Conservation (phyloP, 306 rosid species). For the Medicago arabica region DNA sequence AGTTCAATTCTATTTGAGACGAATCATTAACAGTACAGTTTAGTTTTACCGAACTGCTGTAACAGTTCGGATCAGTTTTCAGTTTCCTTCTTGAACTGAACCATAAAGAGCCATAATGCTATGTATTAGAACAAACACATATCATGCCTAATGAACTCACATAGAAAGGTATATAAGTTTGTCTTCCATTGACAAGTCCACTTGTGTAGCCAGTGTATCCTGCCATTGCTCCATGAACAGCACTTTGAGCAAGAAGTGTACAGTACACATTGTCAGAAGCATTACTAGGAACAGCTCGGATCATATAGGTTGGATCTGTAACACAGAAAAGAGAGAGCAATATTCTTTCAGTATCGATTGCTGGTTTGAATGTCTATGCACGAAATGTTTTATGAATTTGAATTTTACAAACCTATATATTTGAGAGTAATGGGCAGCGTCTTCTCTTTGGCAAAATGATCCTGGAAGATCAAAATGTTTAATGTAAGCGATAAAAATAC, state of each 20-base stretch:
- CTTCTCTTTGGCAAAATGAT: constrained; percentile 62
- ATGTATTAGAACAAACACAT: constrained; percentile 21
- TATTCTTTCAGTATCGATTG: neutral
- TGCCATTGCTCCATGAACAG: constrained; percentile 98
- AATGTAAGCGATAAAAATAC: constrained; percentile 2
- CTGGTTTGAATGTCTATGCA: neutral
- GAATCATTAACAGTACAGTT: neutral
- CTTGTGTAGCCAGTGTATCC: constrained; percentile 86
- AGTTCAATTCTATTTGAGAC: neutral
- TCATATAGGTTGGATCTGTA: constrained; percentile 97
- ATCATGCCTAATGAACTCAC: constrained; percentile 54
- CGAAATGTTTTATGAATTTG: neutral
- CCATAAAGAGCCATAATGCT: neutral
- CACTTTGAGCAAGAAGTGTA: constrained; percentile 95
- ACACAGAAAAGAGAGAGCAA: constrained; percentile 2
- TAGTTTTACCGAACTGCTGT: too few relatives aligned
- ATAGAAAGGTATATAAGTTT: constrained; percentile 82
- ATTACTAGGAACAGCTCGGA: constrained; percentile 90
- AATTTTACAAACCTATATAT: constrained; percentile 74
- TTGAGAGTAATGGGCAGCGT: constrained; percentile 73
- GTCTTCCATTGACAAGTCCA: constrained; percentile 92
- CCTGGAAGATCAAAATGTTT: constrained; percentile 58
- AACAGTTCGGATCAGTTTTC: too few relatives aligned
- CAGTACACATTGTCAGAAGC: constrained; percentile 93
- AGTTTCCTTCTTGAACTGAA: neutral